These are phyloP conservation scores for Acanthamoeba castellanii DNA, from an alignment of 208 protist species.

Conservation along the genomic window DNA sequence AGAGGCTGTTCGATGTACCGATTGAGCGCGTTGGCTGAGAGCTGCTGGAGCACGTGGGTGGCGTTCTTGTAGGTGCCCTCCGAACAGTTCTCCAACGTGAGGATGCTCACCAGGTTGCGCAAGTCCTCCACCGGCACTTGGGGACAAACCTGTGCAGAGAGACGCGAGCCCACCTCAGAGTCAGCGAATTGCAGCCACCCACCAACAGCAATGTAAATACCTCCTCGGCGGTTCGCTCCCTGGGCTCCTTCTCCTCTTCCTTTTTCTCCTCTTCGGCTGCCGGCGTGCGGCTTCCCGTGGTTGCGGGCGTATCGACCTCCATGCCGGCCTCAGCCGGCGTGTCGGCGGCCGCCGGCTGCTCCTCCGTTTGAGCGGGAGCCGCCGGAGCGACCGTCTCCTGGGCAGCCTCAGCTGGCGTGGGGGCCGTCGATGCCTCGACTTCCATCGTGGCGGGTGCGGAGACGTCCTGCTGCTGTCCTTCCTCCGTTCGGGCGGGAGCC, in stretches of 20 bases:
- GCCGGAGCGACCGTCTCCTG: background rate
- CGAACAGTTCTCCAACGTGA: conserved; percentile 60
- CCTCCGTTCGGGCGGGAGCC: background rate
- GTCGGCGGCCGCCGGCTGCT: background rate
- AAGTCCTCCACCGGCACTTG: conserved; percentile 58
- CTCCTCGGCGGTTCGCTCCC: conserved; percentile 51
- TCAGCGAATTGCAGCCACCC: background rate
- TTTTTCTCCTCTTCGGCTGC: background rate
- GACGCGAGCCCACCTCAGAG: background rate
- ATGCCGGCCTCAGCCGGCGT: background rate
- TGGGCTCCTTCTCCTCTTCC: background rate
- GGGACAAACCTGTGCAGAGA: background rate
- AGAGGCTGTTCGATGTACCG: background rate
- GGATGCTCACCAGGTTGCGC: conserved; percentile 58
- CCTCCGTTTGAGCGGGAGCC: too few relatives aligned
- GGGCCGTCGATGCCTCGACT: background rate
- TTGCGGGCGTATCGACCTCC: background rate
- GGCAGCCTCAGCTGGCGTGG: background rate
- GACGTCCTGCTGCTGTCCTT: background rate
- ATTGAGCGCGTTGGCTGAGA: conserved; percentile 49
- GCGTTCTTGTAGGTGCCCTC: conserved; percentile 69
- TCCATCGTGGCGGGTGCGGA: background rate
- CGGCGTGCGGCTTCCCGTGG: background rate
- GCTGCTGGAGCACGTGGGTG: conserved; percentile 52
- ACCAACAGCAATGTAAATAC: background rate